Evolutionary conservation across 2,329 filamentous ascomycete genomes (phyloP).

Genomic region (Fusarium hostae): DNA sequence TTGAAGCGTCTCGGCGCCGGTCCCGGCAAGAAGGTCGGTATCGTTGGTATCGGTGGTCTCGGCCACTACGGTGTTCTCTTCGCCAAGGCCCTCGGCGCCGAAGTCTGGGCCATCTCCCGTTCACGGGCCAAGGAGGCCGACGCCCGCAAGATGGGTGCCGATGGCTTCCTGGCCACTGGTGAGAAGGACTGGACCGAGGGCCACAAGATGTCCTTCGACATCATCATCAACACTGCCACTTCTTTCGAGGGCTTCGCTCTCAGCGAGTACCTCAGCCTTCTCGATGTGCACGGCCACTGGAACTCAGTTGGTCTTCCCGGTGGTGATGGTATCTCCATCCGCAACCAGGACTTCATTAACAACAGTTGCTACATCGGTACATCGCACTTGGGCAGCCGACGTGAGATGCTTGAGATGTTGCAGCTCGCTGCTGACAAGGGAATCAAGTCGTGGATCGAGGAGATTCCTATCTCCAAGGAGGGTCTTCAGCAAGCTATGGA

Average conservation of each 20-base stretch:
- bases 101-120: slow-evolving; percentile 71
- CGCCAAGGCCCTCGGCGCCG: slow-evolving; percentile 72
- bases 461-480: slow-evolving; percentile 77
- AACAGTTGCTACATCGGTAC: slow-evolving; percentile 81
- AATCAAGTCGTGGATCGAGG: slow-evolving; percentile 76
- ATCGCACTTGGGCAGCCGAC: slow-evolving; percentile 76
- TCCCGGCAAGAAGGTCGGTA: slow-evolving; percentile 81
- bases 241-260: slow-evolving; percentile 75
- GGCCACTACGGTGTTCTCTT: slow-evolving; percentile 78
- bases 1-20: slow-evolving; percentile 80
- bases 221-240: slow-evolving; percentile 81
- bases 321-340: slow-evolving; percentile 75
- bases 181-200: slow-evolving; percentile 68
- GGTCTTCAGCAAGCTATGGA: slow-evolving; percentile 76
- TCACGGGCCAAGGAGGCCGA: slow-evolving; percentile 70
- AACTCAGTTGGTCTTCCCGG: slow-evolving; percentile 84
- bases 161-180: slow-evolving; percentile 68
- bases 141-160: slow-evolving; percentile 67
- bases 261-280: slow-evolving; percentile 76
- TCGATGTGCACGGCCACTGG: slow-evolving; percentile 85
- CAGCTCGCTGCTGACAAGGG: slow-evolving; percentile 76
- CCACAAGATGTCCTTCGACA: slow-evolving; percentile 74
- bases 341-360: slow-evolving; percentile 77
- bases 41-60: slow-evolving; percentile 78
- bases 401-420: slow-evolving; percentile 78